phyloP scores from a whole-genome alignment of 306 rosid species.

The Crataegus laevigata region DNA sequence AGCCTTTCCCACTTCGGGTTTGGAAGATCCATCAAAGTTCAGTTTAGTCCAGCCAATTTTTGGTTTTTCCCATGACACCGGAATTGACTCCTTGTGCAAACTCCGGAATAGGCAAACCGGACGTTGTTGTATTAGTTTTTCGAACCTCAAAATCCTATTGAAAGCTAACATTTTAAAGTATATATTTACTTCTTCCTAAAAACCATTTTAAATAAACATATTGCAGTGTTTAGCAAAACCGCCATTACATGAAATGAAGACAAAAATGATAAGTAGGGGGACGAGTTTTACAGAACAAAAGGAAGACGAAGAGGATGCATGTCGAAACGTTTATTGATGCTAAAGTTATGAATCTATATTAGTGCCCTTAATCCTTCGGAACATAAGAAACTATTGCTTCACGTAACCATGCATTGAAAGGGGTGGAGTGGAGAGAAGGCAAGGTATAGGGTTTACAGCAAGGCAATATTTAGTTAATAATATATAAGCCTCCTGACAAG shows the following conservation, averaged over 20 bases:
- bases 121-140: conserved; percentile 24
- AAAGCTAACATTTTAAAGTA: conserved; percentile 26
- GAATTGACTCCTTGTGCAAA: conserved; percentile 43
- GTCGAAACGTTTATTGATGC: not conserved
- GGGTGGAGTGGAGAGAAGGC: conserved; percentile 12
- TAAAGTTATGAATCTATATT: not conserved
- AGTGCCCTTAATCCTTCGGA: not conserved
- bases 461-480: conserved; percentile 18
- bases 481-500: not conserved
- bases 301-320: not conserved
- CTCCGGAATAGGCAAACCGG: conserved; percentile 25
- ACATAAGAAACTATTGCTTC: conserved; percentile 22
- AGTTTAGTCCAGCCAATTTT: conserved; percentile 59
- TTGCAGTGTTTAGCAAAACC: too few relatives aligned
- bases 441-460: conserved; percentile 16
- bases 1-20: conserved; percentile 24
- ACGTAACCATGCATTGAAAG: conserved; percentile 14
- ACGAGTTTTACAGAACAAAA: not conserved
- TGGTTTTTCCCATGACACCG: conserved; percentile 61
- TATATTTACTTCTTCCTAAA: not conserved
- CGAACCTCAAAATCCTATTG: conserved; percentile 26
- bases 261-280: not conserved
- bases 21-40: conserved; percentile 73
- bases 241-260: too few relatives aligned
- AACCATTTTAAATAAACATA: not conserved